Evolutionary conservation across 345 rosid species (phyloP).

Genomic region (Excoecaria cochinchinensis): DNA sequence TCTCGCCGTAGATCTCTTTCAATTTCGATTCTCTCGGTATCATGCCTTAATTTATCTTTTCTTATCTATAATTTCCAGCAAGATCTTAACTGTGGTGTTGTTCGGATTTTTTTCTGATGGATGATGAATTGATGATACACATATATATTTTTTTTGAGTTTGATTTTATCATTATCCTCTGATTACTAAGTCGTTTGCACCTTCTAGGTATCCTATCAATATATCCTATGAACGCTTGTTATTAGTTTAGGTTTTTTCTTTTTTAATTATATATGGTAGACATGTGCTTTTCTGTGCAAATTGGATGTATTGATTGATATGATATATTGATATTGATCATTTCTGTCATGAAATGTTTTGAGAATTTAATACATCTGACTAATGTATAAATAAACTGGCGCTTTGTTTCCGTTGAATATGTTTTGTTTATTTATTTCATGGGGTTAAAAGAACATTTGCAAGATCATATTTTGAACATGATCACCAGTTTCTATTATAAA

Average conservation of each 20-base stretch:
- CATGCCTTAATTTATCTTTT: neutral
- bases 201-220: neutral
- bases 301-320: neutral
- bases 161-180: neutral
- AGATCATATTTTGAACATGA: neutral
- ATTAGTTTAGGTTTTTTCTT: neutral
- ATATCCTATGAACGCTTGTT: neutral
- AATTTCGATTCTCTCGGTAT: conserved; percentile 18
- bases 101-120: conserved; percentile 4
- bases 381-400: neutral
- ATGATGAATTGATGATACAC: neutral
- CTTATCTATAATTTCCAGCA: neutral
- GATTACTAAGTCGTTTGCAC: conserved; percentile 9
- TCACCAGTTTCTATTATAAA: neutral
- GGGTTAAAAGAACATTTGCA: neutral
- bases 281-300: neutral
- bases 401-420: neutral
- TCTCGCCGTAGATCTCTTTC: conserved; percentile 29
- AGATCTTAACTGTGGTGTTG: conserved; percentile 6
- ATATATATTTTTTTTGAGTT: neutral
- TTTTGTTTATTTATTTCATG: neutral
- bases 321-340: neutral
- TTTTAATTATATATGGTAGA: neutral
- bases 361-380: neutral
- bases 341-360: neutral